Base-by-base conservation (phyloP, 208 protist species). In the Trypanosoma melophagium region DNA sequence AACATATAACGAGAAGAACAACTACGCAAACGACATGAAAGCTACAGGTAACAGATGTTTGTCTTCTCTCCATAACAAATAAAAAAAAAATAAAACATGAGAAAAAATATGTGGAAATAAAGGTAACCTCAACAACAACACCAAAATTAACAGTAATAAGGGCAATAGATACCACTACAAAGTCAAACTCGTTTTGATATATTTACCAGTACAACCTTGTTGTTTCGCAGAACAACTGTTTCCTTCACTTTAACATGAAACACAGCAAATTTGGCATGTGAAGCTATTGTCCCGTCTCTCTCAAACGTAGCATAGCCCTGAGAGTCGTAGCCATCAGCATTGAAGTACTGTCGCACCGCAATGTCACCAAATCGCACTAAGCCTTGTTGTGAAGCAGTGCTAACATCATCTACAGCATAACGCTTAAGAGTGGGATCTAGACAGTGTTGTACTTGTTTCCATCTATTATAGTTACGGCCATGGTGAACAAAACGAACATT, bases 281-380 rank as follows among this genome's bases (percentile, higher is more conserved):
- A 74, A 0, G 77, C 65, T 17, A 94, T 78, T 25, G 58, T 84
- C 22, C 89, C 89, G 47, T 90, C 79, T 14, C 86, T 73, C 68
- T 94, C 86, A 79, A 92, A 92, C 21, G 69, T 89, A 1, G 89
- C 89, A 56, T 84, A 91, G 17, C 89, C 84, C 25, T 90, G 77
- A 0, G 79, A 69, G 47, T 94, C 89, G 56, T 92, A 94, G 3
- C 89, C 89, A 10, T 79, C 72, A 3, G 31, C 3, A 53, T 80
- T 47, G 22, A 81, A 83, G 22, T 76, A 64, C 9, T 44, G 50
- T 42, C 45, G 16, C 28, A 63, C 54, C 40, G 7, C 47, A n/a
- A 21, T 41, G 44, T 63, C 42, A 0, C 31, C 69, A 60, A 28
- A 31, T 49, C 31, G 55, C 10, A 47, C 13, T 16, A 40, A 56